Evolutionary conservation across 1,284 basidiomycete species (phyloP), one percentile per base, ranked within the genome.

Genomic region (Flammula alnicola): DNA sequence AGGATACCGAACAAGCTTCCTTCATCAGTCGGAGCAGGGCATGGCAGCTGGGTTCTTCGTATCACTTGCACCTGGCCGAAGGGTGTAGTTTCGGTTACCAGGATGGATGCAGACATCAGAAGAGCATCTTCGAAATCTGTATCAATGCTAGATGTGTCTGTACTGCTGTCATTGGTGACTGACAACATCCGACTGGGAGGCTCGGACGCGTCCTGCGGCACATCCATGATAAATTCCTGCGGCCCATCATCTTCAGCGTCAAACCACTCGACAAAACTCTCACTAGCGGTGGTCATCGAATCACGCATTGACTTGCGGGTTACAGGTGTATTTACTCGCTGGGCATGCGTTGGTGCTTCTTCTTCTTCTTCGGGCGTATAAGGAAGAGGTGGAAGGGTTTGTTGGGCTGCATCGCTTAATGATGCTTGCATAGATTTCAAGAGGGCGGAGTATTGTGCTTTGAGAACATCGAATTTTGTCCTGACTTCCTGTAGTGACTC

Each of bases 1-100:
- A 97, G 70, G 50, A 96, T 84, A 1, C 86, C 74, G 61, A 96
- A 92, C 33, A 97, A 71, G 57, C 90, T 93, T 3, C 92, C 90
- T 71, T 97, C 94, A 51, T 95, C 91, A 1, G 83, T 86, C 12
- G 86, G 72, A n/a, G 80, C 74, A 7, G 75, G 75, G 22, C 79
- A 79, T 11, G 88, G 93, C 32, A 97, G 73, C 41, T 73, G 72
- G 2, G 78, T 83, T 54, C 92, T 75, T 52, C 86, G 75, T 14
- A 71, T 62, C 10, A 86, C 63, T 56, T 68, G 72, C 51, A 44
- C 67, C 12, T 50, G 33, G 12, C 47, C 52, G 16, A 47, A 37
- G 23, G 56, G 38, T 58, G 58, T 32, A 12, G 39, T 33, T 6
- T 39, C 26, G 6, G 26, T 38, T 25, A 47, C 54, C 17, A 30